phyloP scores from a whole-genome alignment of 257 asterid species.

The Pogostemon cablin region DNA sequence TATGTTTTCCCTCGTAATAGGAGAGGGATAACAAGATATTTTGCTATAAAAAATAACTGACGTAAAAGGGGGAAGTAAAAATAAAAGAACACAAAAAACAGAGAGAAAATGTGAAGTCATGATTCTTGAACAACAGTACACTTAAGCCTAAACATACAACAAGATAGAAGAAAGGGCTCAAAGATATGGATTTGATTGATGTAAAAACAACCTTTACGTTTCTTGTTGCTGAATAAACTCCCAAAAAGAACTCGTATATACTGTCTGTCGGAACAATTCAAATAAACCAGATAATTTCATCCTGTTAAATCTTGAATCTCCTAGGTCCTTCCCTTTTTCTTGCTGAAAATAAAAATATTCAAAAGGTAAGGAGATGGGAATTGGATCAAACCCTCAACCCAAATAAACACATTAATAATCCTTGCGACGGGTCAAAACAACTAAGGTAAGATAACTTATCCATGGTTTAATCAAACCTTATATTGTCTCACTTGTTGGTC shows the following conservation, averaged over 20 bases:
- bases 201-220: constrained; percentile 14
- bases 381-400: constrained; percentile 1
- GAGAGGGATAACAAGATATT: background rate
- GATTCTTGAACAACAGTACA: background rate
- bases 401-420: constrained; percentile 8
- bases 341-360: constrained; percentile 39
- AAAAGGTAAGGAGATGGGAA: background rate
- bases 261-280: background rate
- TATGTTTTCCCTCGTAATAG: background rate
- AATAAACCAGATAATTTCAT: background rate
- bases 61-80: too few species aligned
- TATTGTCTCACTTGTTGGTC: background rate
- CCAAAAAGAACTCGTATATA: constrained; percentile 11
- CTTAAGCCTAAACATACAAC: background rate
- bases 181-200: background rate
- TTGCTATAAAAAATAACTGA: too few species aligned
- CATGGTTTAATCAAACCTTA: background rate
- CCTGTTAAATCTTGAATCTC: constrained; percentile 31
- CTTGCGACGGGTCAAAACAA: background rate
- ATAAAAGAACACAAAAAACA: background rate
- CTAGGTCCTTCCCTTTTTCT: constrained; percentile 31
- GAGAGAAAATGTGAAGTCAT: background rate
- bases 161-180: background rate
- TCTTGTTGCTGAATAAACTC: constrained; percentile 15
- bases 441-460: background rate